Base-by-base conservation (phyloP, 805 yeast species). In the Zygosaccharomyces bailii region DNA sequence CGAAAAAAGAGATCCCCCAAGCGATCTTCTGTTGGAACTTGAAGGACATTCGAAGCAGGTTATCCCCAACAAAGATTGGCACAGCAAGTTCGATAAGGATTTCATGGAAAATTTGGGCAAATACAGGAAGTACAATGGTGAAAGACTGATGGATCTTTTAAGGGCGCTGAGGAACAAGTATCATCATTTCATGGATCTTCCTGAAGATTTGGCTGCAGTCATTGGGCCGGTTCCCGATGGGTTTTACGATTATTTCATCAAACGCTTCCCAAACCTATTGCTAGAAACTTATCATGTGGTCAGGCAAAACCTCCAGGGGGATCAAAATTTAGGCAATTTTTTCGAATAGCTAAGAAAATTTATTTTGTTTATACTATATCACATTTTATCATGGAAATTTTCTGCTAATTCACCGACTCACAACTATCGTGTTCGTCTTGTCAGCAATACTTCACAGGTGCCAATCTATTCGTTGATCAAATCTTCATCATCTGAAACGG, bases 181-280 rank as follows among this genome's bases (percentile, higher is more conserved):
- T 58, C 98, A 93, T 63, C 99, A 93, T 63, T 91, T 76, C 63
- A 88, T 88, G 66, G 99, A 93, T 62, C 68, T 90, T 59, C 96
- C 96, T 1, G 73, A 67, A 7, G 76, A 70, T 10, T 71, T 93
- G 46, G 80, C 78, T 42, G 61, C 59, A 11, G 72, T 77, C 39
- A 84, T 93, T 78, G 83, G 87, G 14, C 84, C 91, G 0, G 66
- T 88, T 20, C 96, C 97, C 0, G 79, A 79, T 39, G 96, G 95
- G 0, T 93, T 86, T 60, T 85, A 87, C 63, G 65, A 70, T 34
- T 93, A 86, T 61, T 93, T 88, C 65, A 78, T 79, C 35, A 57
- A 63, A 21, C 76, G 80, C 58, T 93, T 91, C 60, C 99, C 99
- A 1, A 72, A 74, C 43, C 64, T 93, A 54, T 65, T 93, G 55